Evolutionary conservation across 768 basidiomycete species (phyloP), one percentile per base, ranked within the genome.

Genomic region (Hortiboletus flavorubellus): DNA sequence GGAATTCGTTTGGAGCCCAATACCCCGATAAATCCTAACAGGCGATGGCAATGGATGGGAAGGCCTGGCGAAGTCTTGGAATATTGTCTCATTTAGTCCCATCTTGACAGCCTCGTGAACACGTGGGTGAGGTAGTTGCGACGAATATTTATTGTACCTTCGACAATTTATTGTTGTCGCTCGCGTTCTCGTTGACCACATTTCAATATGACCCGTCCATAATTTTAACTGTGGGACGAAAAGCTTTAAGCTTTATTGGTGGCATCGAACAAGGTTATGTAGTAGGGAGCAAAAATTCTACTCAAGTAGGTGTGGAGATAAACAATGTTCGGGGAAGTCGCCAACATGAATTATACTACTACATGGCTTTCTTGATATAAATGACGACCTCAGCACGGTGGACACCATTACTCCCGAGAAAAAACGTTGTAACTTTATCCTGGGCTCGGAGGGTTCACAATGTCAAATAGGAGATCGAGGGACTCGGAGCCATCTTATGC

Each of bases 21-120:
- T 64, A 84, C 83, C 8, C 59, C 75, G n/a, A 81, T 92, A 61
- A 76, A 81, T 64, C 80, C 83, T 38, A 77, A 79, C 58, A 77
- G 81, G 46, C 79, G 86, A 50, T 94, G 89, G 91, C 73, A 73
- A 14, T 93, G 92, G 92, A 93, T 94, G 92, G 91, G 90, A 64
- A 83, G 79, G 64, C 72, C 75, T 38, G 90, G 90, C 10, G 76
- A 83, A 69, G 74, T 91, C 54, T 72, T 88, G 60, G 84, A 88
- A 65, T 59, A 68, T 21, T 59, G 60, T 48, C 52, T 73, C 66
- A 63, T 41, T 54, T 71, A 49, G 61, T 46, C 30, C 8, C 21
- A 34, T 38, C 51, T 39, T 48, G 52, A 45, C 31, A 26, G 43
- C 29, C 26, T n/a, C n/a, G 33, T 40, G 48, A 46, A 21, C 21